Evolutionary conservation across 73 alveolate species (phyloP).

Genomic region (Paramecium pentaurelia): DNA sequence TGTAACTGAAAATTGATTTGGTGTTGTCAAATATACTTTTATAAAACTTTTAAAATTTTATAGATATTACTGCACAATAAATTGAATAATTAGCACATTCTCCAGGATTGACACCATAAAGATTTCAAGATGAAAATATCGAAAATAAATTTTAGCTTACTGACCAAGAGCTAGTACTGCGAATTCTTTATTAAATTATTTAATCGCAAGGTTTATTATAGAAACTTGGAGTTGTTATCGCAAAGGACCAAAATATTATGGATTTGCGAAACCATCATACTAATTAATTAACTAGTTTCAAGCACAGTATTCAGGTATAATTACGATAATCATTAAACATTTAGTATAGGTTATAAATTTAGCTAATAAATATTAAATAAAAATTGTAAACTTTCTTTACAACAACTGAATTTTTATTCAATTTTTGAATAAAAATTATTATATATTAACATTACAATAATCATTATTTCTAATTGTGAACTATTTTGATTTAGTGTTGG

Average conservation of each 20-base stretch:
- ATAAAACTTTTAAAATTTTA: neutral
- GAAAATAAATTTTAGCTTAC: neutral
- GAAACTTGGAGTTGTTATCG: neutral
- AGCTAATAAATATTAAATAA: too few relatives aligned
- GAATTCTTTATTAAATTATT: neutral
- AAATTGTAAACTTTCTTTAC: too few relatives aligned
- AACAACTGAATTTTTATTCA: too few relatives aligned
- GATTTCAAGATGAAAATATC: neutral
- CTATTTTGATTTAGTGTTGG: neutral
- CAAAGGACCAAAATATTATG: neutral
- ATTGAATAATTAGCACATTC: neutral
- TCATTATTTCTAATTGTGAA: too few relatives aligned
- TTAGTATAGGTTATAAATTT: too few relatives aligned
- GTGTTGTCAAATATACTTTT: neutral
- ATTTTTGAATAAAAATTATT: too few relatives aligned
- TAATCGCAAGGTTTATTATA: neutral
- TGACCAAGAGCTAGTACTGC: neutral
- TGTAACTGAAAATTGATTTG: neutral
- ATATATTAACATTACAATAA: too few relatives aligned
- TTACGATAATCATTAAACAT: neutral
- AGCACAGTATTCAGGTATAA: neutral
- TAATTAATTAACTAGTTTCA: neutral
- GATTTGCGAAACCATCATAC: neutral
- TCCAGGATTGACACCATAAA: neutral
- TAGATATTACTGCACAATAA: neutral